Percentiles rank a stretch among this genome's conserved stretches.
These are phyloP conservation scores for Neurospora sp. DNA, from an alignment of 495 filamentous ascomycete species.

Conservation along the genomic window DNA sequence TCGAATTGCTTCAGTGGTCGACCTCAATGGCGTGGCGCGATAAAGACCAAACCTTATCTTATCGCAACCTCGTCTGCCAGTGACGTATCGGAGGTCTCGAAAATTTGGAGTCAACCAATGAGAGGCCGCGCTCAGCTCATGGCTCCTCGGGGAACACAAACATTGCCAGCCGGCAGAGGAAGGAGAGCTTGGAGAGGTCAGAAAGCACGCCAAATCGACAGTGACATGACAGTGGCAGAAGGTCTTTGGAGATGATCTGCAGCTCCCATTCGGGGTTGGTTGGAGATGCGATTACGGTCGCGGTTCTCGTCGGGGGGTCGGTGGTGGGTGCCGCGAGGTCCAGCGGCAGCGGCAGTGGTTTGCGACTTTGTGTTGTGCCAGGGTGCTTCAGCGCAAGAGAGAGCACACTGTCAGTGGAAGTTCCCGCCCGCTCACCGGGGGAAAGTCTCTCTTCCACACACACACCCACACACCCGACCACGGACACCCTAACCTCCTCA, in stretches of 20 bases:
- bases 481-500: conserved; percentile 1
- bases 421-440: background rate
- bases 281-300: background rate
- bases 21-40: background rate
- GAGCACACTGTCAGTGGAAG: background rate
- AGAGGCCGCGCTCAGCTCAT: background rate
- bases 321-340: background rate
- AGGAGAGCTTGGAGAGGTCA: background rate
- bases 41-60: conserved; percentile 17
- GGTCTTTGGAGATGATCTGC: background rate
- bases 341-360: background rate
- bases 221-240: background rate
- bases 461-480: conserved; percentile 1
- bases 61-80: conserved; percentile 5
- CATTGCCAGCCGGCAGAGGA: background rate
- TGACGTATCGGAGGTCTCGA: conserved; percentile 21
- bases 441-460: background rate
- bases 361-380: background rate
- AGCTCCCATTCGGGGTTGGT: background rate
- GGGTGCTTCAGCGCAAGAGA: background rate
- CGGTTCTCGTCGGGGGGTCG: background rate
- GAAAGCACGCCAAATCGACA: background rate
- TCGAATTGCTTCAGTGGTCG: background rate
- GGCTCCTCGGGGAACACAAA: background rate
- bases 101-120: conserved; percentile 5